Base-by-base conservation (phyloP, 257 asterid genomes). In the Thymus quinquecostatus region DNA sequence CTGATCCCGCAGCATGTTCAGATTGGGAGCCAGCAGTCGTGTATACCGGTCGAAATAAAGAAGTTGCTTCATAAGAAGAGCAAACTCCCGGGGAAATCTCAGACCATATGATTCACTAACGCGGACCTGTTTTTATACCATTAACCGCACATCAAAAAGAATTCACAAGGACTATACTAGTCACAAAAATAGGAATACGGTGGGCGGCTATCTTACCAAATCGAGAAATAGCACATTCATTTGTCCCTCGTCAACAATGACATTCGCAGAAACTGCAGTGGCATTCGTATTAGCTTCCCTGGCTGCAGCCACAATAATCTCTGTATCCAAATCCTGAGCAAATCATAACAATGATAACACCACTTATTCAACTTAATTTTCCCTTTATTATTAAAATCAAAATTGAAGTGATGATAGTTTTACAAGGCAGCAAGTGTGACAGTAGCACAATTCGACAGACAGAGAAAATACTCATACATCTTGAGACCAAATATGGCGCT, bases 31-130 rank as follows among this genome's bases (percentile, higher is more conserved):
- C 74, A 95, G 81, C 44, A 95, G 68, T 49, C 98, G 85, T 4
- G 97, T 92, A 78, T 95, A 95, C 10, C 98, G 97, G 64, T 95
- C 98, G 48, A 95, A 95, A 81, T 92, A 95, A 57, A 95, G 99
- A 27, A 95, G 89, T 77, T 95, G 99, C 68, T 95, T 95, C 96
- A 95, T 85, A 47, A 95, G 87, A 76, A 95, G 99, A 1, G 98
- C 99, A 65, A 95, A 95, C 82, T 95, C 99, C 64, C 99, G 86
- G 10, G 99, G 99, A 80, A 94, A 94, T 73, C 82, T 89, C 83
- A 94, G 80, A 67, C 98, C 99, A 34, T 94, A 94, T 10, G 97
- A 95, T 83, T 95, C 99, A 79, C 99, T 82, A 41, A 95, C 97
- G 75, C 97, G 86, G 47, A 95, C 95, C 99, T 94, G 69, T 70